Evolutionary conservation across 352 stramenopile species (phyloP).

Genomic region (Globisporangium alternatum): DNA sequence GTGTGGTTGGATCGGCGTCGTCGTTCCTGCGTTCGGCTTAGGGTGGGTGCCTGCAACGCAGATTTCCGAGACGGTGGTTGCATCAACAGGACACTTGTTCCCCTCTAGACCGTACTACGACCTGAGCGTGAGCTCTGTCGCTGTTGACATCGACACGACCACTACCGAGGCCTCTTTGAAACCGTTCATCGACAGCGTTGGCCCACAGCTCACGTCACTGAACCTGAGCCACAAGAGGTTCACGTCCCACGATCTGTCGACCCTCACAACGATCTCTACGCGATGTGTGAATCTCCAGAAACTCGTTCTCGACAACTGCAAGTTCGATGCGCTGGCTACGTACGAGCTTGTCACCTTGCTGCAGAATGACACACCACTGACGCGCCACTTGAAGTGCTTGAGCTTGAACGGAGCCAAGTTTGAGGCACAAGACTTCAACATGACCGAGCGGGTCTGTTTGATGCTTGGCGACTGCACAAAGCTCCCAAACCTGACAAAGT

Average conservation of each 20-base stretch:
- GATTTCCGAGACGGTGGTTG: background rate
- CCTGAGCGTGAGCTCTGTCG: background rate
- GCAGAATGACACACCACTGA: background rate
- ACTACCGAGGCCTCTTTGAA: no score
- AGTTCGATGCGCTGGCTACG: background rate
- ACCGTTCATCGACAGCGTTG: background rate
- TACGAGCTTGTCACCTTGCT: no score
- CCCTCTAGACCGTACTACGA: background rate
- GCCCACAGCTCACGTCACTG: background rate
- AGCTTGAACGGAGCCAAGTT: background rate
- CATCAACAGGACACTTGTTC: background rate
- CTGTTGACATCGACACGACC: background rate
- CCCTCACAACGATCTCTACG: background rate
- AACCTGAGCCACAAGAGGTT: background rate
- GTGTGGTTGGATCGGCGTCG: background rate
- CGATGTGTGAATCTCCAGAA: background rate
- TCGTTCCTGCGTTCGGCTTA: background rate
- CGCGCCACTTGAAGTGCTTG: background rate
- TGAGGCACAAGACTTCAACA: background rate
- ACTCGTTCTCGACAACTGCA: background rate
- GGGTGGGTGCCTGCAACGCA: background rate
- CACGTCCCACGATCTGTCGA: background rate
- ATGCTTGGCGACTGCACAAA: background rate
- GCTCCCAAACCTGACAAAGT: background rate
- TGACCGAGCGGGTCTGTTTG: background rate